phyloP scores from a whole-genome alignment of 768 basidiomycete genomes.

The Podaxis sp. region DNA sequence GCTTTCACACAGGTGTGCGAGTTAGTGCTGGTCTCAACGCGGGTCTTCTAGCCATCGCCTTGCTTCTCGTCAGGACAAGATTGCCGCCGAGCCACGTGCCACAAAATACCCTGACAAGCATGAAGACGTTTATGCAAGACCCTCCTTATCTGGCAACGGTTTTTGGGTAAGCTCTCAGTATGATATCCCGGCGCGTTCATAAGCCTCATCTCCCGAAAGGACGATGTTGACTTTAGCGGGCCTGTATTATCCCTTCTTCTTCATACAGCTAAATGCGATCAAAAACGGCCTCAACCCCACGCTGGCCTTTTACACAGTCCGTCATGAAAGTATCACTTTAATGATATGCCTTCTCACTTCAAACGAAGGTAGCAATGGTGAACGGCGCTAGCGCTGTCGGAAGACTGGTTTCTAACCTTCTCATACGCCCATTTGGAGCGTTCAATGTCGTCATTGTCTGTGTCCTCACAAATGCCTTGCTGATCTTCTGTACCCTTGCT shows the following conservation, averaged over 20 bases:
- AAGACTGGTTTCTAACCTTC: conserved; percentile 43
- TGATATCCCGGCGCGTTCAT: neutral
- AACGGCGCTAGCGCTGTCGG: conserved; percentile 51
- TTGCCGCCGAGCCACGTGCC: conserved; percentile 35
- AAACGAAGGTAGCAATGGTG: conserved; percentile 45
- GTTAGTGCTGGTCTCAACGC: conserved; percentile 45
- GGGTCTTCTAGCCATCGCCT: conserved; percentile 35
- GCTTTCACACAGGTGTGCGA: conserved; percentile 55
- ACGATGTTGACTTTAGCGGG: conserved; percentile 35
- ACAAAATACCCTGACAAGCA: conserved; percentile 14
- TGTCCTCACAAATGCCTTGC: conserved; percentile 28
- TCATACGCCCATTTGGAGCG: conserved; percentile 39
- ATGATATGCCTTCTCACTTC: neutral
- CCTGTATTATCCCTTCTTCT: conserved; percentile 54
- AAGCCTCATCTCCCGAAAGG: conserved; percentile 21
- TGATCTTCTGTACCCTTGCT: conserved; percentile 46
- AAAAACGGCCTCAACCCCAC: conserved; percentile 42
- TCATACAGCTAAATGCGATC: conserved; percentile 53
- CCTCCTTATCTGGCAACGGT: conserved; percentile 42
- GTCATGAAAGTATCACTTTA: conserved; percentile 16
- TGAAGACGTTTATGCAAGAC: conserved; percentile 40
- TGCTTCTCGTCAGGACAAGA: conserved; percentile 41
- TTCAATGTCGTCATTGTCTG: conserved; percentile 40
- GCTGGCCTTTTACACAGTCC: conserved; percentile 60
- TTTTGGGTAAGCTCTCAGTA: conserved; percentile 30